A percentile compares a stretch with the other conserved stretches of the same genome.
Conservation (phyloP, 2,329 filamentous ascomycete species). For the Periconia digitata region DNA sequence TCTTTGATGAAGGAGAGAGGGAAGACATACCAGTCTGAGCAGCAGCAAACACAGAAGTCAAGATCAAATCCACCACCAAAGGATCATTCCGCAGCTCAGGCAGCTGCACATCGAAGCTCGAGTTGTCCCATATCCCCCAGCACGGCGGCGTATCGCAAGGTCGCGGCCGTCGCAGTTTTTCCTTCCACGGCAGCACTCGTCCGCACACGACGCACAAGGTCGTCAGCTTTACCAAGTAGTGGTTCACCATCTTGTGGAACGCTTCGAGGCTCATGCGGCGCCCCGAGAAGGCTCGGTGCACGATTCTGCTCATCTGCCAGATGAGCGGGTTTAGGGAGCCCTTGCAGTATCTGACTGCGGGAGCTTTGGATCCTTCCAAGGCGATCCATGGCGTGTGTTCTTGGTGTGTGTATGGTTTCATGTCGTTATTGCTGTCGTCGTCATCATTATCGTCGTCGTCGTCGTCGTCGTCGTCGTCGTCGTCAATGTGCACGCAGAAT, state of each 20-base stretch:
- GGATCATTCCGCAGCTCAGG: constrained; percentile 33
- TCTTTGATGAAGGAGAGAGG: too few species aligned
- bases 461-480: constrained; percentile 15
- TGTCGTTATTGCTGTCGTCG: constrained; percentile 10
- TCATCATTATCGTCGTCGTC: constrained; percentile 20
- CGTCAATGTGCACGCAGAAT: constrained; percentile 35
- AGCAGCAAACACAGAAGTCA: constrained; percentile 29
- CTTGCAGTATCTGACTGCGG: constrained; percentile 21
- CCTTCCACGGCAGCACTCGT: constrained; percentile 13
- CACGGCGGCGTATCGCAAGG: constrained; percentile 24
- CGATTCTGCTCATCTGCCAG: constrained; percentile 28
- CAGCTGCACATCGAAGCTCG: constrained; percentile 30
- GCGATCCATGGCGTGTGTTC: constrained; percentile 26
- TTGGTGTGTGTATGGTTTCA: too few species aligned
- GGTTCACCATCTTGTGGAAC: constrained; percentile 17
- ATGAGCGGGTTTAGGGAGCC: constrained; percentile 17
- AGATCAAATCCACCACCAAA: constrained; percentile 31
- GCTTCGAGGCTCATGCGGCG: constrained; percentile 9
- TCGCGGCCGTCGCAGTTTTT: constrained; percentile 23
- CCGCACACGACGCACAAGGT: constrained; percentile 30
- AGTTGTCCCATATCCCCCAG: constrained; percentile 22
- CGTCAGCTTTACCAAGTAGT: constrained; percentile 12
- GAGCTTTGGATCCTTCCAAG: constrained; percentile 10
- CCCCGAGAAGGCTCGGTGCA: constrained; percentile 17
- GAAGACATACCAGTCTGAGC: constrained; percentile 22